phyloP scores from a whole-genome alignment of 441 rosid genomes.

The Euphorbia corollata region DNA sequence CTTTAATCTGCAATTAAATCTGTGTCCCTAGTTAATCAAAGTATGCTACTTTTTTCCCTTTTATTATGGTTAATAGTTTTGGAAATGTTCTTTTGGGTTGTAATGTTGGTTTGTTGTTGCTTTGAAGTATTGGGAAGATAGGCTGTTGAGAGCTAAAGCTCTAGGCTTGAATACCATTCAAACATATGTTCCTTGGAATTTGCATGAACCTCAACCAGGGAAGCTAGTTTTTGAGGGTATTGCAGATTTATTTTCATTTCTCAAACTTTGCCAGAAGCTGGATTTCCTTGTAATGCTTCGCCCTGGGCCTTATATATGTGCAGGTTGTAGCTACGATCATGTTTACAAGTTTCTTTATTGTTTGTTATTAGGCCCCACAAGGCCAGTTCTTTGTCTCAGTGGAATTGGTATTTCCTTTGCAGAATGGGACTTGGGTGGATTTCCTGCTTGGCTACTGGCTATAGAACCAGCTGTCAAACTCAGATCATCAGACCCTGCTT shows the following conservation, averaged over 20 bases:
- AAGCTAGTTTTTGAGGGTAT: constrained; percentile 67
- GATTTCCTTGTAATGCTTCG: constrained; percentile 88
- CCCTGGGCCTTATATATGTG: constrained; percentile 88
- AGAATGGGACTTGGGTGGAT: constrained; percentile 98
- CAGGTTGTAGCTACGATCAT: constrained; percentile 39
- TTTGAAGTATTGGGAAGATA: constrained; percentile 83
- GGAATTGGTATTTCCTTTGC: constrained; percentile 21
- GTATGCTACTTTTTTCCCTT: too few relatives aligned
- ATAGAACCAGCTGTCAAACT: constrained; percentile 53
- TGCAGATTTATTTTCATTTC: constrained; percentile 67
- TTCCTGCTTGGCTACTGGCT: constrained; percentile 89
- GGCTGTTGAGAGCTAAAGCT: constrained; percentile 76
- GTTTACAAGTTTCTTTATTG: not conserved
- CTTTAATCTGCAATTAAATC: too few relatives aligned
- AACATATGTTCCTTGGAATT: constrained; percentile 90
- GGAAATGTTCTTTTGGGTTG: not conserved
- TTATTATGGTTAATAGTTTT: not conserved
- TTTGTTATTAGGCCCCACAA: not conserved
- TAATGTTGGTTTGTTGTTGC: constrained; percentile 8
- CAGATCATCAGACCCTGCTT: constrained; percentile 76
- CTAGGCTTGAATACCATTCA: constrained; percentile 85
- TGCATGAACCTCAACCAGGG: constrained; percentile 86
- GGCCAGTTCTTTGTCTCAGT: not conserved
- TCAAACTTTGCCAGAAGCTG: constrained; percentile 73
- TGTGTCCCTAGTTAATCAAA: too few relatives aligned